Conservation (phyloP, 805 yeast genomes). For the Myxozyma sirexii region DNA sequence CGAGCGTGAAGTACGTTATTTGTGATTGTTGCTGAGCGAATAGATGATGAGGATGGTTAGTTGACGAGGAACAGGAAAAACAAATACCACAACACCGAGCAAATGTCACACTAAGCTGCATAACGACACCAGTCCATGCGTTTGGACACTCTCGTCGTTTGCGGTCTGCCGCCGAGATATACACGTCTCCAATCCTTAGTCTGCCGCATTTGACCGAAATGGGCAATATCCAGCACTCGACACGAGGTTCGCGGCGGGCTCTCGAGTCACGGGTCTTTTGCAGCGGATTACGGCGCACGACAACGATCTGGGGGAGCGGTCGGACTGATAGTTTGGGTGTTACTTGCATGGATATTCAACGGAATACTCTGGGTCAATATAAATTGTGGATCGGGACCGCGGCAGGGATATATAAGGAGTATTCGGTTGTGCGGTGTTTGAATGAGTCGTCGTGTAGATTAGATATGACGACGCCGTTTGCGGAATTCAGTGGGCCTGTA, state of each 20-base stretch:
- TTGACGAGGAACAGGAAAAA: not conserved
- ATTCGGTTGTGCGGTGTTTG: slow-evolving; percentile 15
- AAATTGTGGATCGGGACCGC: slow-evolving; percentile 25
- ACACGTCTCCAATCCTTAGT: not conserved
- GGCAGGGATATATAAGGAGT: slow-evolving; percentile 26
- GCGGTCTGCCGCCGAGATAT: slow-evolving; percentile 5
- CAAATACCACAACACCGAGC: slow-evolving; percentile 1
- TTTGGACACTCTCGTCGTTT: slow-evolving; percentile 14
- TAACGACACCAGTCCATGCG: slow-evolving; percentile 9
- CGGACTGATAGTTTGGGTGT: slow-evolving; percentile 25
- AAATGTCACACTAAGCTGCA: not conserved
- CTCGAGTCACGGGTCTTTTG: slow-evolving; percentile 12
- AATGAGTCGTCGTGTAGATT: slow-evolving; percentile 18
- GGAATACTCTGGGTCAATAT: slow-evolving; percentile 5
- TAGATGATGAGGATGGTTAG: no score
- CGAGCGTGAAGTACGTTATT: slow-evolving; percentile 1
- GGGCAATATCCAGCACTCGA: not conserved
- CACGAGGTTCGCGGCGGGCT: slow-evolving; percentile 15
- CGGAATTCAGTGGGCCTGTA: slow-evolving; percentile 30
- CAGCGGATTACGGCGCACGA: slow-evolving; percentile 14
- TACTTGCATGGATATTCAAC: slow-evolving; percentile 27
- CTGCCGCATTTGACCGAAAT: slow-evolving; percentile 12
- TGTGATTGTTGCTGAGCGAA: no score
- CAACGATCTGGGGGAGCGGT: slow-evolving; percentile 23
- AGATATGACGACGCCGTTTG: slow-evolving; percentile 33